Base-by-base conservation (phyloP, 2,329 filamentous ascomycete species). In the Truncatella angustata region DNA sequence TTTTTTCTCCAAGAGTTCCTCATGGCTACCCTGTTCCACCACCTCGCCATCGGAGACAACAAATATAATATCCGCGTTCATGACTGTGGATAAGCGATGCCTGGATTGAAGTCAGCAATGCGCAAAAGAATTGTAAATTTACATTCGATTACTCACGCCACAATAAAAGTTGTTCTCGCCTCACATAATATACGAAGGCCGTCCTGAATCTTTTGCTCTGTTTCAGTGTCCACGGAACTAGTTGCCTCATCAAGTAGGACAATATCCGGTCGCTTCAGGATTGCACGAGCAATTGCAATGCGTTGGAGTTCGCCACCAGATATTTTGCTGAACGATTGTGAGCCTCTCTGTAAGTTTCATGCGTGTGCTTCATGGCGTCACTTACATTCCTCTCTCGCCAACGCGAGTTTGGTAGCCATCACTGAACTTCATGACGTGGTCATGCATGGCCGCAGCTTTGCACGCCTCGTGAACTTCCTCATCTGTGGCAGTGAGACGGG, bases 171-270 rank as follows among this genome's bases (percentile, higher is more conserved):
- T 2, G 85, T 88, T 21, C 84, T 80, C 2, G 78, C 81, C 53
- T 79, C 71, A 55, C 82, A 85, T 6, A 87, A 72, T 46, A 73
- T 73, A 52, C 72, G 72, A 49, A 88, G 77, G 0, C 84, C 85
- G 28, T 79, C 73, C 59, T 87, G 85, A 42, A 87, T 87, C 58
- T 83, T 80, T 51, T 83, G 80, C 65, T 88, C 85, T 1, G 84
- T 87, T 30, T 85, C 81, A 0, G 85, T 86, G 55, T 90, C 85
- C 53, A 93, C 85, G 5, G 88, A 85, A 34, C 87, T 90, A 4
- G 90, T 91, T 1, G 89, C 86, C 67, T 92, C 89, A 58, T 93
- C 89, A 1, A 93, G 77, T 35, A 93, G 77, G 9, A 93, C 82
- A 54, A 92, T 85, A 51, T 89, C 84, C 0, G 89, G 88, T 53